These are phyloP conservation scores for Cyamopsis tetragonoloba DNA, from an alignment of 306 rosid genomes.

Conservation along the genomic window DNA sequence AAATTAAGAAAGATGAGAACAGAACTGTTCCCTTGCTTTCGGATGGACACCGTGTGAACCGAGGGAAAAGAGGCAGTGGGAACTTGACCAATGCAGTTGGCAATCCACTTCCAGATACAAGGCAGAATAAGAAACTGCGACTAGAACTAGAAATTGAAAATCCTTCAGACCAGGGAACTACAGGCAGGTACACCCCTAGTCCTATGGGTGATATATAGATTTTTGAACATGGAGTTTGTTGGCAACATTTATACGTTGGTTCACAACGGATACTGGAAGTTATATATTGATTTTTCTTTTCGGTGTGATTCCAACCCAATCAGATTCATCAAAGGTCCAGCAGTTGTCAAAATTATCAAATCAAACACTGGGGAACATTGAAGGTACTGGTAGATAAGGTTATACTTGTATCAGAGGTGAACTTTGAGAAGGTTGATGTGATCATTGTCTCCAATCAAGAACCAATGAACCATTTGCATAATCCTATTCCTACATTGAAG, in stretches of 20 bases:
- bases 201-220: too few species aligned
- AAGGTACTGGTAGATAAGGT: slow-evolving; percentile 49
- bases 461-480: slow-evolving; percentile 16
- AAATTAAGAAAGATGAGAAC: too few species aligned
- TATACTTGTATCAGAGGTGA: too few species aligned
- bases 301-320: slow-evolving; percentile 41
- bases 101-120: slow-evolving; percentile 26
- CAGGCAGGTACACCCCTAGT: slow-evolving; percentile 37
- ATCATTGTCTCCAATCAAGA: slow-evolving; percentile 21
- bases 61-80: slow-evolving; percentile 43
- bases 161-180: slow-evolving; percentile 16
- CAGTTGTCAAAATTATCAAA: slow-evolving; percentile 26
- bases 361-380: slow-evolving; percentile 29
- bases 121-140: slow-evolving; percentile 45
- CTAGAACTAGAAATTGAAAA: slow-evolving; percentile 18
- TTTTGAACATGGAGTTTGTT: too few species aligned
- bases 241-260: neutral
- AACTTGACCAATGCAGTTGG: slow-evolving; percentile 20
- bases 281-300: slow-evolving; percentile 7
- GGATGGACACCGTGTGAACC: slow-evolving; percentile 18
- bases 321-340: slow-evolving; percentile 24
- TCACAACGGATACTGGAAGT: neutral
- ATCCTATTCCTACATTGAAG: slow-evolving; percentile 26
- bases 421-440: slow-evolving; percentile 32
- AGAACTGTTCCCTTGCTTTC: too few species aligned